These are phyloP conservation scores for Alternaria triticimaculans DNA, from an alignment of 2,329 filamentous ascomycete genomes.

Conservation along the genomic window DNA sequence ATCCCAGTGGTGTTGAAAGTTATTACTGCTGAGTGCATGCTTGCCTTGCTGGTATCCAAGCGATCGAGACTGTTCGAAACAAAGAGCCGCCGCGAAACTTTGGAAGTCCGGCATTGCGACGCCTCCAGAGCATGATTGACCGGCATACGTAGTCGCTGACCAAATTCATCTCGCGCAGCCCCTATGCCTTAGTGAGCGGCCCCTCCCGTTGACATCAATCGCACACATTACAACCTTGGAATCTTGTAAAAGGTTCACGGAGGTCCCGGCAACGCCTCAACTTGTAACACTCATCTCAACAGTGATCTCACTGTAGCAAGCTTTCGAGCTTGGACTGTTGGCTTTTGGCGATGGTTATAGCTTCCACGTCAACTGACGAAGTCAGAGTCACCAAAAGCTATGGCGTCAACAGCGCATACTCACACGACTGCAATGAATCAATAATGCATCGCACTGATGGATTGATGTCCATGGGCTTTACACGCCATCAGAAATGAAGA, in stretches of 20 bases:
- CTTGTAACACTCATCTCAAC: not conserved
- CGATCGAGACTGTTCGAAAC: not conserved
- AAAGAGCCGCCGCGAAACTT: not conserved
- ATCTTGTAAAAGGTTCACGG: not conserved
- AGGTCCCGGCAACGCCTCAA: not conserved
- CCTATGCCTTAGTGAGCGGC: not conserved
- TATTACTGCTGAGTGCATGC: not conserved
- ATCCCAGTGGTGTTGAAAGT: not conserved
- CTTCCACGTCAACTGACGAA: not conserved
- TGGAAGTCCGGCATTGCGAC: not conserved
- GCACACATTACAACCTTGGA: not conserved
- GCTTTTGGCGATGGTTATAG: not conserved
- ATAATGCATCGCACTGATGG: not conserved
- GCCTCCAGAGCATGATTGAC: not conserved
- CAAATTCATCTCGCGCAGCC: not conserved
- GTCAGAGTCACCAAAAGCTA: constrained; percentile 8
- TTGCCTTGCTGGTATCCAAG: not conserved
- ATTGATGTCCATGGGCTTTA: not conserved
- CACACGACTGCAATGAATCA: not conserved
- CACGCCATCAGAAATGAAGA: constrained; percentile 3
- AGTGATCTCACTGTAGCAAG: not conserved
- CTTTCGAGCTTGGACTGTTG: constrained; percentile 3
- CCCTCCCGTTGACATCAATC: not conserved
- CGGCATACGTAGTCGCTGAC: not conserved
- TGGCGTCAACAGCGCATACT: not conserved